Percentiles rank a stretch among this genome's conserved stretches.
Evolutionary conservation across 331 rosid species (phyloP).

Genomic region (Spiraea crenata): DNA sequence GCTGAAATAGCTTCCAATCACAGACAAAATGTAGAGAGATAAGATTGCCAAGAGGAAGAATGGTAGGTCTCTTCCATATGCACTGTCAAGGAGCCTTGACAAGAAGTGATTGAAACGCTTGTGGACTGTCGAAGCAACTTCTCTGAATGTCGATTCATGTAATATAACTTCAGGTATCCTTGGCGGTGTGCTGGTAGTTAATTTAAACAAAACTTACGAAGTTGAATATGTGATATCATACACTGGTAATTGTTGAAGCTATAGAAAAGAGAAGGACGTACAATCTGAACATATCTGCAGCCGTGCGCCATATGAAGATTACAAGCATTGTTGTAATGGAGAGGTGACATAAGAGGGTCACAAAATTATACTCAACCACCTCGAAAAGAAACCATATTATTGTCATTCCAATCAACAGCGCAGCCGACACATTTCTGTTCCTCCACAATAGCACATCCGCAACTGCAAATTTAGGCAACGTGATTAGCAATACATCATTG

Average conservation of each 20-base stretch:
- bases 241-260: no score
- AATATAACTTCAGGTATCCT: conserved; percentile 43
- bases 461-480: conserved; percentile 33
- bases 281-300: conserved; percentile 43
- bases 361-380: conserved; percentile 56
- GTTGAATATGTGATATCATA: neutral
- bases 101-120: conserved; percentile 43
- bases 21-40: conserved; percentile 56
- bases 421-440: conserved; percentile 44
- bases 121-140: conserved; percentile 48
- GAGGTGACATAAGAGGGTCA: conserved; percentile 60
- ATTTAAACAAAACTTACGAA: neutral
- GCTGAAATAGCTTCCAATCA: conserved; percentile 57
- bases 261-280: neutral
- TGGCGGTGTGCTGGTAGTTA: conserved; percentile 51
- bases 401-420: conserved; percentile 55
- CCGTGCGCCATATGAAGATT: conserved; percentile 55
- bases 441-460: conserved; percentile 72
- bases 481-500: no score
- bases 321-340: conserved; percentile 53
- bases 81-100: conserved; percentile 42
- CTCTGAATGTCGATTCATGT: conserved; percentile 49
- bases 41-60: conserved; percentile 49
- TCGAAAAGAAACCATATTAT: conserved; percentile 71
- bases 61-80: conserved; percentile 55